A percentile compares a stretch with the other conserved stretches of the same genome.
Evolutionary conservation across 2,329 filamentous ascomycete species (phyloP).

Genomic region (Eutypa lata): DNA sequence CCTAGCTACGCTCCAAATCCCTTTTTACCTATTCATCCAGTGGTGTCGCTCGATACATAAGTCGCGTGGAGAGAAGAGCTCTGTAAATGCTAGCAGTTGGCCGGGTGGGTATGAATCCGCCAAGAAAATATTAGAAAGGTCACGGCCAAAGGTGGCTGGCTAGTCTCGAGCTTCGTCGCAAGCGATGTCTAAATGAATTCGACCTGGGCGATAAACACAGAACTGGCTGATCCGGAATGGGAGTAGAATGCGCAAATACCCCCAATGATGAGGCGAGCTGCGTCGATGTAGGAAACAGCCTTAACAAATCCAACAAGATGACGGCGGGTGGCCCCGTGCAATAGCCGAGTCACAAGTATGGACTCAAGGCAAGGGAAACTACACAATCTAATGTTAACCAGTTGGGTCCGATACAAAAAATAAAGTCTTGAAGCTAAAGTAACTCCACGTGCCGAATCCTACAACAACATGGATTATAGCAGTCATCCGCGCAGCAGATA

Average conservation of each 20-base stretch:
- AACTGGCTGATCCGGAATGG: no score
- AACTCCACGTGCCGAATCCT: neutral
- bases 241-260: neutral
- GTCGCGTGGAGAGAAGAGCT: neutral
- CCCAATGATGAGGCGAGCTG: no score
- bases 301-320: neutral
- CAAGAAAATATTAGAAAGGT: neutral
- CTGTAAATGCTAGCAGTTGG: neutral
- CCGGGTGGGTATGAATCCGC: neutral
- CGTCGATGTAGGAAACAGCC: neutral
- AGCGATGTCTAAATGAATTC: no score
- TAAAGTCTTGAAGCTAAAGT: neutral
- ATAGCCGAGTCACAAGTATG: neutral
- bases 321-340: neutral
- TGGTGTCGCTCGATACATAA: neutral
- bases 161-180: no score
- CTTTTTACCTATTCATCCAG: neutral
- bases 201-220: no score
- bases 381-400: neutral
- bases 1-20: neutral
- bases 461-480: neutral
- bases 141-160: no score
- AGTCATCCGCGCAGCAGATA: neutral
- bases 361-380: neutral
- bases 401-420: neutral